Evolutionary conservation across 1,139 yeast genomes (phyloP), one percentile per base, ranked within the genome.

Genomic region (Hansenula lynferdii): DNA sequence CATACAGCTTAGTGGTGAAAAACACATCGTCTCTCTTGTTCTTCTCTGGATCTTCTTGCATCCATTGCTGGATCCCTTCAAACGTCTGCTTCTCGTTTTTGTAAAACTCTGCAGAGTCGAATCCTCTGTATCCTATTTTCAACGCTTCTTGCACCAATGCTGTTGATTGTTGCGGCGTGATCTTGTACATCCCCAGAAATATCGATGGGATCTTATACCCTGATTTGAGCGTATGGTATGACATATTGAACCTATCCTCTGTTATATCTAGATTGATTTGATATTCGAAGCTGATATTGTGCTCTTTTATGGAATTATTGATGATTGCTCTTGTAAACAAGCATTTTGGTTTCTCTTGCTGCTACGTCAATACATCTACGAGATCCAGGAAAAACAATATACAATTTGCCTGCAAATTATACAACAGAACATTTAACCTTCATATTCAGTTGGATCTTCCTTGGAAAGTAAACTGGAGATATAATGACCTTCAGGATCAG

Each of bases 1-100:
- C 70, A 72, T 77, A 68, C 24, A 83, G 60, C 56, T 83, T 83
- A 27, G 90, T 80, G 6, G 89, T 80, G 55, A 77, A 82, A 50
- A 75, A 80, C 20, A 85, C 70, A 25, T 81, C 86, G 31, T 62
- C 63, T 36, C 90, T 62, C 41, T 66, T 65, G 36, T 66, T 57
- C 21, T 61, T 46, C 73, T 12, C 39, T 0, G 77, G 72, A 35
- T 69, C 69, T 31, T 72, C 75, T 5, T 60, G 49, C n/a, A 80
- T 46, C 73, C 77, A 80, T 37, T 66, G 49, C 14, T 65, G 57
- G 23, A 77, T 69, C 7, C 82, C 69, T 44, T 61, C 51, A 50
- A 62, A 68, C 40, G 75, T 67, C 50, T 72, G 79, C 8, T 51
- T 49, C 53, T 80, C 83, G 53, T 79, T 80, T 10, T 65, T 61